Base-by-base conservation (phyloP, 257 asterid genomes). In the Asclepias syriaca region DNA sequence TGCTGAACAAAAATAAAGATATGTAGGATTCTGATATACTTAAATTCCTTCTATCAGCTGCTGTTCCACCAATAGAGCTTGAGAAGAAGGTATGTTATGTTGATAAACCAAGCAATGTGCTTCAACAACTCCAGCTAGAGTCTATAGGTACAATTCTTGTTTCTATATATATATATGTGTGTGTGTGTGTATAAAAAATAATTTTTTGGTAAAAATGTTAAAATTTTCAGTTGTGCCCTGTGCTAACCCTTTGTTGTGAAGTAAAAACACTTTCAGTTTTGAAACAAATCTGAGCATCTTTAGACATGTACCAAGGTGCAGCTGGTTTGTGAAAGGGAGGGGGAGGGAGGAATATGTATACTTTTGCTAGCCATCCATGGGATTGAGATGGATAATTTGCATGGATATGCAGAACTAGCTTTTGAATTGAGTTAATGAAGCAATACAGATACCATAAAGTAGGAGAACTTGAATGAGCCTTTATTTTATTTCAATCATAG, bases 61-160 rank as follows among this genome's bases (percentile, higher is more conserved):
- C 82, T 69, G 77, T 57, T 69, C 75, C 83, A 39, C 78, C 78
- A 54, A 37, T 76, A 59, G 72, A 78, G 77, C 76, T 79, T 67
- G 84, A 76, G 51, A 82, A 75, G 75, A 82, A 75, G 75, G 88
- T 92, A 27, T 76, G 74, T 78, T 83, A 72, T 68, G 82, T 90
- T 56, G 84, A 85, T 21, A 85, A 89, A 43, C 83, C 81, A 60
- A 79, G 84, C 4, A 87, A 87, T 83, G 84, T 84, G 77, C 81
- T 93, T 79, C 88, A 83, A 80, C 88, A 85, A 59, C 29, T 34
- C 8, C 96, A 87, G 63, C 85, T 93, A 34, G 88, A 83, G 75
- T 79, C 90, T 74, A 57, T 90, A 73, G 97, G 96, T 93, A 82
- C 15, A 15, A 21, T 2, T 34, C 15, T 39, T 53, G 18, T 34